Conservation (phyloP, 768 basidiomycete species). For the Hericium alpestre region DNA sequence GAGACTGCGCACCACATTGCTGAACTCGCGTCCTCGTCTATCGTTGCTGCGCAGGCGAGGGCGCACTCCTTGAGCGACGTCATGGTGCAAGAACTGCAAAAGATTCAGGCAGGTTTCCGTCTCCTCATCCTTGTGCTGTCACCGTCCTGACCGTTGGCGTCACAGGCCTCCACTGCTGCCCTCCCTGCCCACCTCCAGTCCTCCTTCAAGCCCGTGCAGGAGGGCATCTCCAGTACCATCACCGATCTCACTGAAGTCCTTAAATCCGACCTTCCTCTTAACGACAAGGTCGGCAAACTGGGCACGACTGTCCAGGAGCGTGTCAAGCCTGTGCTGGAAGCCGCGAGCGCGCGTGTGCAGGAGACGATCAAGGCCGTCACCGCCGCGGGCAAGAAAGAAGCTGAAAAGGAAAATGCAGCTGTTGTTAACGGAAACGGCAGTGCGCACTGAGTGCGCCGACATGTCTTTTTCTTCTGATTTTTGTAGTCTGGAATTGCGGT, state of each 20-base stretch:
- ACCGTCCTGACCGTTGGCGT: neutral
- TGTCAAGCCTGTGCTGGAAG: slow-evolving; percentile 51
- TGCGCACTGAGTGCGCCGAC: slow-evolving; percentile 5
- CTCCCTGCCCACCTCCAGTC: slow-evolving; percentile 45
- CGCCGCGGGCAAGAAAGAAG: neutral
- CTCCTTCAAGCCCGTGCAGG: slow-evolving; percentile 48
- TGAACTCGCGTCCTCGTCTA: slow-evolving; percentile 45
- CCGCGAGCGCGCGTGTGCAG: slow-evolving; percentile 20
- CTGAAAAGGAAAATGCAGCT: neutral
- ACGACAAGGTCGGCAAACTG: slow-evolving; percentile 53
- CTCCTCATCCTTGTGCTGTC: neutral
- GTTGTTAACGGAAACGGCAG: slow-evolving; percentile 9
- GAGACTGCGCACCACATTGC: slow-evolving; percentile 58
- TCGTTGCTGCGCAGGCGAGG: slow-evolving; percentile 42
- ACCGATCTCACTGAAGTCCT: slow-evolving; percentile 45
- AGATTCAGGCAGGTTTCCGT: slow-evolving; percentile 31
- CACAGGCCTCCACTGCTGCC: slow-evolving; percentile 39
- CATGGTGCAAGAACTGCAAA: slow-evolving; percentile 59
- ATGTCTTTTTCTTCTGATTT: neutral
- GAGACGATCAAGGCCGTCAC: slow-evolving; percentile 19
- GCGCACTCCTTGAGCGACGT: slow-evolving; percentile 52
- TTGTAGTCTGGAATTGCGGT: neutral
- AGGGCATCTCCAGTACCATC: slow-evolving; percentile 42
- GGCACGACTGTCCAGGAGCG: slow-evolving; percentile 48
- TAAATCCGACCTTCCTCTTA: slow-evolving; percentile 43